These are phyloP conservation scores for Gyrodon lividus DNA, from an alignment of 768 basidiomycete species.

Conservation along the genomic window DNA sequence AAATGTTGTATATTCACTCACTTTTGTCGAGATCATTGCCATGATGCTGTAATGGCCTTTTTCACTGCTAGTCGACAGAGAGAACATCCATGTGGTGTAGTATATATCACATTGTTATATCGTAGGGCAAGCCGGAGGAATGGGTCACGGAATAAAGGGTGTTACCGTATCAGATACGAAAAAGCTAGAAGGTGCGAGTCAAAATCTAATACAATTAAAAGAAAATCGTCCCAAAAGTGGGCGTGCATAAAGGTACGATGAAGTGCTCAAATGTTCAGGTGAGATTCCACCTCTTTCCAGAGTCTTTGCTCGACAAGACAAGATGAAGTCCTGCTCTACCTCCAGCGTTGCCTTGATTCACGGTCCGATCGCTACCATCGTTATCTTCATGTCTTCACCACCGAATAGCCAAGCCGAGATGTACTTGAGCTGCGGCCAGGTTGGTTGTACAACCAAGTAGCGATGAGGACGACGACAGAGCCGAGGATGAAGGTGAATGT, in stretches of 20 bases:
- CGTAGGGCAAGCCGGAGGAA: conserved; percentile 11
- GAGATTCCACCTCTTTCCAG: not conserved
- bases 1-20: conserved; percentile 21
- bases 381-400: conserved; percentile 20
- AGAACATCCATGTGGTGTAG: conserved; percentile 3
- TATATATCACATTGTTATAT: conserved; percentile 30
- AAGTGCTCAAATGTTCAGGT: conserved; percentile 13
- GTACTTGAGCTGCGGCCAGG: conserved; percentile 39
- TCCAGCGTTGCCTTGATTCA: not conserved
- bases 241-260: conserved; percentile 19
- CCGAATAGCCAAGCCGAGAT: conserved; percentile 27
- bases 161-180: conserved; percentile 22
- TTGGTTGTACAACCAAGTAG: conserved; percentile 92
- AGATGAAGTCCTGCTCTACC: conserved; percentile 1
- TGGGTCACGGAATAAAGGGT: conserved; percentile 14
- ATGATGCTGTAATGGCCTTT: not conserved
- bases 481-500: conserved; percentile 85
- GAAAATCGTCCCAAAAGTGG: conserved; percentile 21
- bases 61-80: not conserved
- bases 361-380: conserved; percentile 3
- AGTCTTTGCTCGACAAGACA: conserved; percentile 6
- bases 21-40: conserved; percentile 11
- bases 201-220: conserved; percentile 23
- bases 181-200: conserved; percentile 20
- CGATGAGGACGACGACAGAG: conserved; percentile 75